These are phyloP conservation scores for Adansonia grandidieri DNA, from an alignment of 441 rosid species.

Conservation along the genomic window DNA sequence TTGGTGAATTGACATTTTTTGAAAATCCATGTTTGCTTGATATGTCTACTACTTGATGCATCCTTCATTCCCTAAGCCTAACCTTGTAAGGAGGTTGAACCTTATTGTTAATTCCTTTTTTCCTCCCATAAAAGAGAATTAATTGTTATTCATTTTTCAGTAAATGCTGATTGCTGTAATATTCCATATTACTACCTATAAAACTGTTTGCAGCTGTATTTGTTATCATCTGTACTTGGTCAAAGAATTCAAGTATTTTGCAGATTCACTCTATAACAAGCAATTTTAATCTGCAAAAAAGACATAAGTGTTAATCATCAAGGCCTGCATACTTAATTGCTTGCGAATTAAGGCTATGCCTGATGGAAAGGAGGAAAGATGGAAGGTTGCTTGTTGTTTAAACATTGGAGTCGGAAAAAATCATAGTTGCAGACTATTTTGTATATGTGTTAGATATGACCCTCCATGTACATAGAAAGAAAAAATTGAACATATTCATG, in stretches of 20 bases:
- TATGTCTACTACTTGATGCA: background rate
- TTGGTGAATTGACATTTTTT: background rate
- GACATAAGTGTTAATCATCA: background rate
- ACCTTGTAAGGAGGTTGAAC: background rate
- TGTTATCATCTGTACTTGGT: background rate
- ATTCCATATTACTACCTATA: background rate
- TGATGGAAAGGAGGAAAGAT: conserved; percentile 4
- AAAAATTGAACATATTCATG: too few species aligned
- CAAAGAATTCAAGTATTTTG: background rate
- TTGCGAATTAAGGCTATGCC: background rate
- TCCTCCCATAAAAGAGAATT: background rate
- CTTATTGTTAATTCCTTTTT: background rate
- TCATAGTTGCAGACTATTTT: too few species aligned
- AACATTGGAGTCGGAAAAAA: background rate
- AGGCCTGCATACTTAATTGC: background rate
- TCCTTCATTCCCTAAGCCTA: background rate
- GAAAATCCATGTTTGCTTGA: background rate
- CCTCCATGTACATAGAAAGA: too few species aligned
- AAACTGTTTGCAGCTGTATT: background rate
- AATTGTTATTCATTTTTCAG: background rate
- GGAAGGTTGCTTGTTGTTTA: background rate
- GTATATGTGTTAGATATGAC: too few species aligned
- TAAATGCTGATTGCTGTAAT: background rate
- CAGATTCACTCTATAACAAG: background rate
- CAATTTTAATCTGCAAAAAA: conserved; percentile 6